A percentile compares a stretch with the other conserved stretches of the same genome.
Conservation (phyloP, 2,329 filamentous ascomycete genomes). For the Fusarium solani-melongenae region DNA sequence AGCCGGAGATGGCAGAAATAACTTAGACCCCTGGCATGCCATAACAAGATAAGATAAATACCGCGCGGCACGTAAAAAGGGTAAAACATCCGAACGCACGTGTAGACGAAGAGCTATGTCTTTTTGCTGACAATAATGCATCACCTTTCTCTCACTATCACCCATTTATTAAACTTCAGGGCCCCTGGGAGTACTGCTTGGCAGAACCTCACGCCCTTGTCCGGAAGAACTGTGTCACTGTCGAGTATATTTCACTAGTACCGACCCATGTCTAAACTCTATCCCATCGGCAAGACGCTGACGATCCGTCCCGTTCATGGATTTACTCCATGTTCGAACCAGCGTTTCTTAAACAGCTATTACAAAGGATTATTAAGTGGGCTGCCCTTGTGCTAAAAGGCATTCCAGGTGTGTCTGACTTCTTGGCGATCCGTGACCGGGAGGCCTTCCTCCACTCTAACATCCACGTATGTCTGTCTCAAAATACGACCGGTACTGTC, state of each 20-base stretch:
- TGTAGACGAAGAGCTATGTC: background rate
- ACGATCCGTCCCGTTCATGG: background rate
- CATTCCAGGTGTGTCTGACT: background rate
- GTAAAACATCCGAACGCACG: background rate
- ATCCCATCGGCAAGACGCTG: background rate
- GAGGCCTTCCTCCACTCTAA: background rate
- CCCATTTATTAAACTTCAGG: background rate
- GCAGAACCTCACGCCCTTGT: background rate
- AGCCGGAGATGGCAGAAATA: background rate
- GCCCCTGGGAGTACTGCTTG: background rate
- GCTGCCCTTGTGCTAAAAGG: background rate
- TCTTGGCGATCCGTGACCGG: background rate
- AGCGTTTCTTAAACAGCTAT: background rate
- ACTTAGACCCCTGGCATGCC: background rate
- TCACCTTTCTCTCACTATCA: background rate
- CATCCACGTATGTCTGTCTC: background rate
- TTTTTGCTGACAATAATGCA: background rate
- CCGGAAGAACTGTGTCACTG: background rate
- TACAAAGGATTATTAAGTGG: background rate
- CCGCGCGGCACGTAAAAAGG: background rate
- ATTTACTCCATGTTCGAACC: background rate
- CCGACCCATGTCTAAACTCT: background rate
- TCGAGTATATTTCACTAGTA: background rate
- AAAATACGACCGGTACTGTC: background rate
- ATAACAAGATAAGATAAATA: background rate